A percentile compares a stretch with the other conserved stretches of the same genome.
Evolutionary conservation across 768 basidiomycete genomes (phyloP).

Genomic region (Trametes gibbosa): DNA sequence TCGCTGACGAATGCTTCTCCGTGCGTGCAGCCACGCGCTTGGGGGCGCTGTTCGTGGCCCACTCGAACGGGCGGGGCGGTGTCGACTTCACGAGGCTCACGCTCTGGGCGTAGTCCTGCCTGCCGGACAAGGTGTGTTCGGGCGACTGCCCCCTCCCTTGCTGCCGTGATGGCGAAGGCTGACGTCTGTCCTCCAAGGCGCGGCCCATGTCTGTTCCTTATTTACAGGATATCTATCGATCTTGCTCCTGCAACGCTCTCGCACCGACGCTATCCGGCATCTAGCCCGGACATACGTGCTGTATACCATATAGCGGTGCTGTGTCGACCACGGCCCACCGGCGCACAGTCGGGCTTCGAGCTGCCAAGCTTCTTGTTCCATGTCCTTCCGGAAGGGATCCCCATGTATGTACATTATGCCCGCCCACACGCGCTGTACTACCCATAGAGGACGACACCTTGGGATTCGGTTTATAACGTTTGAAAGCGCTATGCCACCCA

Average conservation of each 20-base stretch:
- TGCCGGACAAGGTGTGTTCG: slow-evolving; percentile 4
- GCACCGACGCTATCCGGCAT: no score
- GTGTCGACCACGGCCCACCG: no score
- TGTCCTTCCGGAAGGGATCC: no score
- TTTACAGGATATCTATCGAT: background rate
- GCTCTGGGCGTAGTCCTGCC: slow-evolving; percentile 36
- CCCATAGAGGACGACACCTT: background rate
- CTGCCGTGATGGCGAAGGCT: background rate
- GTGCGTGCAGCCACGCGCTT: slow-evolving; percentile 36
- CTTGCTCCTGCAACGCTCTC: background rate
- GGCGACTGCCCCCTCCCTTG: no score
- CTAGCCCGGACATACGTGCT: no score
- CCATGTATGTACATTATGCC: no score
- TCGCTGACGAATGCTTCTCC: background rate
- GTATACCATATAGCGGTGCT: no score
- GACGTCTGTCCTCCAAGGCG: background rate
- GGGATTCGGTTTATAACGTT: background rate
- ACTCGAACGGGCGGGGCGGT: slow-evolving; percentile 24
- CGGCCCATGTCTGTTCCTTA: background rate
- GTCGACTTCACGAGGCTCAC: slow-evolving; percentile 41
- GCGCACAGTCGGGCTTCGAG: no score
- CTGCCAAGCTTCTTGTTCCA: no score
- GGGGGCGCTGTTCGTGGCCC: slow-evolving; percentile 41
- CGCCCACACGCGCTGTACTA: no score
- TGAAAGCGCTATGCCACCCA: background rate